Evolutionary conservation across 495 filamentous ascomycete genomes (phyloP).

Genomic region (Hyaloscypha finlandica): DNA sequence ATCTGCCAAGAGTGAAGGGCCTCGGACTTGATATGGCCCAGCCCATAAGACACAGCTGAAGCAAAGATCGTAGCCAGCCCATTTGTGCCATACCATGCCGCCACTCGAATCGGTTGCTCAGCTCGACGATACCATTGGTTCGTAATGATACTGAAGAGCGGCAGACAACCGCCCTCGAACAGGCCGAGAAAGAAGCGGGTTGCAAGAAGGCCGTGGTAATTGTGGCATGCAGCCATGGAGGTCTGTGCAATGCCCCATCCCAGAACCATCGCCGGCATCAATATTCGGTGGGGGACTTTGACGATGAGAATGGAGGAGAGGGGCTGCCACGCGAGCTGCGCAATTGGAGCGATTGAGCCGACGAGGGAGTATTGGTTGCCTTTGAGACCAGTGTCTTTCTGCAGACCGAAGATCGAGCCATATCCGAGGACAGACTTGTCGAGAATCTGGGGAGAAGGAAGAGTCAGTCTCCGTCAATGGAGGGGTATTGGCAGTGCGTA

Average conservation of each 20-base stretch:
- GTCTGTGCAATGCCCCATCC: slow-evolving; percentile 64
- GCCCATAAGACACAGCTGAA: slow-evolving; percentile 59
- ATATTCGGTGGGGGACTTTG: slow-evolving; percentile 63
- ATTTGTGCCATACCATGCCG: slow-evolving; percentile 66
- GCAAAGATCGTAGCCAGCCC: slow-evolving; percentile 65
- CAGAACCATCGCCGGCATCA: slow-evolving; percentile 61
- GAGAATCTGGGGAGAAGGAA: slow-evolving; percentile 51
- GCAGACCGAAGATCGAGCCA: slow-evolving; percentile 63
- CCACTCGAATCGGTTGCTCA: slow-evolving; percentile 63
- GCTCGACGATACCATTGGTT: slow-evolving; percentile 63
- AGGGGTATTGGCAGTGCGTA: background rate
- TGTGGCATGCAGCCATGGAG: slow-evolving; percentile 53
- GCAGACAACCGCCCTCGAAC: slow-evolving; percentile 63
- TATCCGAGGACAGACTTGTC: slow-evolving; percentile 68
- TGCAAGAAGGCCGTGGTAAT: slow-evolving; percentile 51
- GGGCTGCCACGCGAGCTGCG: slow-evolving; percentile 67
- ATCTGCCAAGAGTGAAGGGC: slow-evolving; percentile 62
- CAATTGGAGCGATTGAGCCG: slow-evolving; percentile 62
- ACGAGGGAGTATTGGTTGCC: slow-evolving; percentile 64
- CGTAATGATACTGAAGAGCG: slow-evolving; percentile 60
- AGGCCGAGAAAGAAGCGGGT: slow-evolving; percentile 63
- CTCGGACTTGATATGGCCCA: slow-evolving; percentile 57
- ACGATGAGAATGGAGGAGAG: slow-evolving; percentile 66
- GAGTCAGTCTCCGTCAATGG: background rate
- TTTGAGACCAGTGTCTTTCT: slow-evolving; percentile 51